phyloP scores from a whole-genome alignment of 2,329 filamentous ascomycete genomes.

The Neoascochyta sp. region DNA sequence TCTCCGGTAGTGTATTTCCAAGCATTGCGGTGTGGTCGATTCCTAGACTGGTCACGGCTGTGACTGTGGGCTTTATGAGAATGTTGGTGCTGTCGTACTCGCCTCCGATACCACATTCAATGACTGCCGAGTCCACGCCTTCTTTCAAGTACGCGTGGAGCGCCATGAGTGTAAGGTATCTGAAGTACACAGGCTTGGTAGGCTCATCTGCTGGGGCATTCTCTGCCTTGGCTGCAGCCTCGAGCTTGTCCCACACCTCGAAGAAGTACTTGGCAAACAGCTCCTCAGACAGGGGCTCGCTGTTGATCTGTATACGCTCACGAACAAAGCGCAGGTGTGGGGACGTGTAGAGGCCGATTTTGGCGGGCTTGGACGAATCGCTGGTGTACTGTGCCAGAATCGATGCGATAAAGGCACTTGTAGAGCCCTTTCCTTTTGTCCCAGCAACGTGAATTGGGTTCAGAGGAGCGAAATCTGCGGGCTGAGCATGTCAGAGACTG shows the following conservation, averaged over 20 bases:
- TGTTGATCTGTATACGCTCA: constrained; percentile 80
- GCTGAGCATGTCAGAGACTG: constrained; percentile 41
- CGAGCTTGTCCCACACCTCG: constrained; percentile 72
- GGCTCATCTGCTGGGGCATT: constrained; percentile 49
- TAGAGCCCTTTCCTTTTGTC: constrained; percentile 92
- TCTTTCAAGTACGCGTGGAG: constrained; percentile 77
- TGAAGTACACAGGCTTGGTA: constrained; percentile 86
- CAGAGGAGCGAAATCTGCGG: constrained; percentile 57
- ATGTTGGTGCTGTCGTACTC: constrained; percentile 93
- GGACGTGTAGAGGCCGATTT: constrained; percentile 77
- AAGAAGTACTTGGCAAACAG: constrained; percentile 77
- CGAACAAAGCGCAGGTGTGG: constrained; percentile 80
- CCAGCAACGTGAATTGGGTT: constrained; percentile 80
- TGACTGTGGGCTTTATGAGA: constrained; percentile 64
- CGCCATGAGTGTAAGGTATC: constrained; percentile 84
- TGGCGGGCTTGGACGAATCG: constrained; percentile 43
- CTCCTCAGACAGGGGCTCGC: constrained; percentile 62
- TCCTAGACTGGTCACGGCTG: constrained; percentile 74
- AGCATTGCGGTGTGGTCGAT: constrained; percentile 83
- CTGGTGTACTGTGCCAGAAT: constrained; percentile 65
- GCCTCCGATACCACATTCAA: constrained; percentile 93
- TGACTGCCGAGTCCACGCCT: constrained; percentile 71
- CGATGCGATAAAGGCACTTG: constrained; percentile 76
- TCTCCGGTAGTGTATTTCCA: constrained; percentile 72
- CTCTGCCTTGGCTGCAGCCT: constrained; percentile 50